Conservation (phyloP, 495 filamentous ascomycete species). For the Collariella sp. region DNA sequence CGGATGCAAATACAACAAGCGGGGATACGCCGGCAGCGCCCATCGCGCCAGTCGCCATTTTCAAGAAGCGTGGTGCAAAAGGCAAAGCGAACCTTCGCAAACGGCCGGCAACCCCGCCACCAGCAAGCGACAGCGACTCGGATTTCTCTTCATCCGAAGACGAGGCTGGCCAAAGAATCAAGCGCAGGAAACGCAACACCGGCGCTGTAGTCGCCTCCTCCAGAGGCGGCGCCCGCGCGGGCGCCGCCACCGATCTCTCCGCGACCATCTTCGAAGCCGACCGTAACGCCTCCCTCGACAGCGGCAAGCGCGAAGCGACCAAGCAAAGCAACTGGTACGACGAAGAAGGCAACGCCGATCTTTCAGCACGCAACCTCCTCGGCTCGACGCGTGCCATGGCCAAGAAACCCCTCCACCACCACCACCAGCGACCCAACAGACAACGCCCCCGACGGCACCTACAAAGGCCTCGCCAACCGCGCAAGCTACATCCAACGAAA, state of each 20-base stretch:
- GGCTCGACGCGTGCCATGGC: slow-evolving; percentile 48
- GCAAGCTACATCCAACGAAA: slow-evolving; percentile 71
- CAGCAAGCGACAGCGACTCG: slow-evolving; percentile 47
- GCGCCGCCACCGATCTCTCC: slow-evolving; percentile 28
- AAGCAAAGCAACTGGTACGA: slow-evolving; percentile 89
- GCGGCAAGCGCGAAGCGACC: slow-evolving; percentile 74
- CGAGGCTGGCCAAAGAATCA: slow-evolving; percentile 62
- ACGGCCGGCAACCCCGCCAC: slow-evolving; percentile 71
- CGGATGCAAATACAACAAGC: slow-evolving; percentile 20
- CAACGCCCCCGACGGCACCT: slow-evolving; percentile 50
- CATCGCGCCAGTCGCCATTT: slow-evolving; percentile 50
- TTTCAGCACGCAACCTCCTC: slow-evolving; percentile 53
- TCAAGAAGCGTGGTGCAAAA: slow-evolving; percentile 80
- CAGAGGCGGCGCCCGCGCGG: slow-evolving; percentile 34
- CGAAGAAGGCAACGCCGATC: slow-evolving; percentile 40
- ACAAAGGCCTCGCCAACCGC: slow-evolving; percentile 66
- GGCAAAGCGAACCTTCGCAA: slow-evolving; percentile 73
- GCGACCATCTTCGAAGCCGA: slow-evolving; percentile 54
- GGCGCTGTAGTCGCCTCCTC: slow-evolving; percentile 51
- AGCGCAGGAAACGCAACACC: slow-evolving; percentile 64
- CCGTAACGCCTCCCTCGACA: slow-evolving; percentile 52
- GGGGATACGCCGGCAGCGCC: slow-evolving; percentile 19
- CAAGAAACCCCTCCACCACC: background rate
- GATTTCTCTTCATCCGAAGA: slow-evolving; percentile 72
- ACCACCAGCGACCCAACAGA: background rate